These are phyloP conservation scores for Decorospora gaudefroyi DNA, from an alignment of 2,329 filamentous ascomycete species.

Conservation along the genomic window DNA sequence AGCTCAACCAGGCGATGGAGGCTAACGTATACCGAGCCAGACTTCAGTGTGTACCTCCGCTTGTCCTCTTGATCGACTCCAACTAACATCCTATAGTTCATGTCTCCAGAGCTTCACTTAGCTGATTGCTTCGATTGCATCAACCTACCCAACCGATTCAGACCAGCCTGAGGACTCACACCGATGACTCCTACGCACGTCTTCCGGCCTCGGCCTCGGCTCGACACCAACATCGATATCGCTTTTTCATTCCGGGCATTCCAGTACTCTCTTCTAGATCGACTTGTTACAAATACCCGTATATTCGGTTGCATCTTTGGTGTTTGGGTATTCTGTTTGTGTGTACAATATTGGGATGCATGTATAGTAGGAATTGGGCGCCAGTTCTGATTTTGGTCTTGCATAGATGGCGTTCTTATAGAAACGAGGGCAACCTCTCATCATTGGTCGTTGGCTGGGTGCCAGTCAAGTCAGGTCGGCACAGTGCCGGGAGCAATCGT, in stretches of 20 bases:
- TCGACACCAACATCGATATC: constrained; percentile 5
- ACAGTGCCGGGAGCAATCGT: constrained; percentile 2
- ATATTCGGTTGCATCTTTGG: constrained; percentile 17
- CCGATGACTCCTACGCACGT: constrained; percentile 2
- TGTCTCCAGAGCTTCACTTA: neutral
- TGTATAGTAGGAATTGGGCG: constrained; percentile 15
- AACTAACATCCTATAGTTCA: constrained; percentile 20
- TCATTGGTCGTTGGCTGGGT: neutral
- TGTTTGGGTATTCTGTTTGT: constrained; percentile 17
- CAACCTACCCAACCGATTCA: neutral
- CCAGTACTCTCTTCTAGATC: neutral
- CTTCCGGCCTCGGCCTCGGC: constrained; percentile 7
- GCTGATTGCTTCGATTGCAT: neutral
- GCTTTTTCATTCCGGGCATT: neutral
- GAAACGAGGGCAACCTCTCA: constrained; percentile 10
- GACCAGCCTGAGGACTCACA: neutral
- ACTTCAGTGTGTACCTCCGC: constrained; percentile 14
- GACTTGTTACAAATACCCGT: constrained; percentile 14
- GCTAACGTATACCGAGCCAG: constrained; percentile 22
- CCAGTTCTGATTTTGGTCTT: constrained; percentile 12
- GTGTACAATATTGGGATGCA: constrained; percentile 17
- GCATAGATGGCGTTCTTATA: constrained; percentile 20
- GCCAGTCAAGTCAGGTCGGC: constrained; percentile 7
- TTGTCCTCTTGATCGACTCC: neutral
- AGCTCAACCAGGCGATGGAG: constrained; percentile 39